Base-by-base conservation (phyloP, 495 filamentous ascomycete genomes). In the Penicillium maclennaniae region DNA sequence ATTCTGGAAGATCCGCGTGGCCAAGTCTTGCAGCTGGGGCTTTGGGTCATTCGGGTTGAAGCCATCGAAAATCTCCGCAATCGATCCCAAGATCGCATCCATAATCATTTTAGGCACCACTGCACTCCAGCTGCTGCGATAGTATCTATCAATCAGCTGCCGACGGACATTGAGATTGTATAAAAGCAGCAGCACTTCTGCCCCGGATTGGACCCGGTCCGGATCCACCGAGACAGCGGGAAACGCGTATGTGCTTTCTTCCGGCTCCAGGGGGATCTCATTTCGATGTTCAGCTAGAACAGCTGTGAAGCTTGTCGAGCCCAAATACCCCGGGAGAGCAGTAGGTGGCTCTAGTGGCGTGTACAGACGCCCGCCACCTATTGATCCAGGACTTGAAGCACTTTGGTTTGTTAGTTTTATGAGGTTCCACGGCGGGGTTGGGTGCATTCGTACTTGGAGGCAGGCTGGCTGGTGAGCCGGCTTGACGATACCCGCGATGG, bases 231-330 rank as follows among this genome's bases (percentile, higher is more conserved):
- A 49, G n/a, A 58, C 45, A 15, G 53, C 47, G 7, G 67, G 61
- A 7, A 66, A 54, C 10, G 66, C 71, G 28, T 69, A 58, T 1
- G 65, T 61, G 50, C 28, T 57, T 19, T 57, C 62, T 19, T 76
- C 76, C 6, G 69, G 60, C 26, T 73, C 74, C 45, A 69, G 60
- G 7, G 67, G 61, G 19, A 71, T 64, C 34, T 73, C 69, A 44
- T 58, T 62, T 14, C 61, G 66, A 52, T 76, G 69, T 47, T 76
- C 74, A 4, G 67, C 50, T 12, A 74, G 62, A 16, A 80, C 73
- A 25, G 77, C 70, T 3, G 76, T 77, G 52, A 71, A 81, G 51
- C 75, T 78, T 0, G 73, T 80, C 9, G 73, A 75, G 19, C 79
- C 78, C 14, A 81, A 55, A 49, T 80, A 81, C 0, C 77, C 77